Evolutionary conservation across 1,284 basidiomycete species (phyloP), one percentile per base, ranked within the genome.

Genomic region (Heterobasidion annosum): DNA sequence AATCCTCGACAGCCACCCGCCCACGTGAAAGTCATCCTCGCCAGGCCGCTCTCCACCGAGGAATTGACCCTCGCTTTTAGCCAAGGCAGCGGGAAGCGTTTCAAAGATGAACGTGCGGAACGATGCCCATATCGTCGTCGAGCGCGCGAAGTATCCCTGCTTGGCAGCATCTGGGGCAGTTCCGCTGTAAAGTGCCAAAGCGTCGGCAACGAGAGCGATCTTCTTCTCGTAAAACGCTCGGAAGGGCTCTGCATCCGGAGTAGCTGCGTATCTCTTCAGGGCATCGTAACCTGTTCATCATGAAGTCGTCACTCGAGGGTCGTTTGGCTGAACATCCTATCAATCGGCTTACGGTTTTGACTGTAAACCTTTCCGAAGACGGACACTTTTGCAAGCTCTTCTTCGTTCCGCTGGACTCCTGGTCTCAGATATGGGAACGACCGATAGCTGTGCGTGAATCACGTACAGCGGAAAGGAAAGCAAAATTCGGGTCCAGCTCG

Each of bases 401-500:
- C 71, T 40, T 82, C 77, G 59, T 76, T 69, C 54, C 76, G 70
- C 75, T 80, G 59, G 40, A 13, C 40, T 43, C 16, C 16, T 43
- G 16, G 4, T 16, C 16, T 53, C 48, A 18, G 34, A 19, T 9
- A 18, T 34, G 12, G 49, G 5, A 49, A 57, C 40, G 15, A 48
- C 15, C 2, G 25, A 25, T 25, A 25, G 25, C 34, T 16, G 35
- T 7, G 1, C 1, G 12, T 34, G 16, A 45, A 44, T 15, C 44
- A 62, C 76, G 63, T 59, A 82, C 75, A 42, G 74, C 69, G 32
- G 79, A 66, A 9, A 81, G 63, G 32, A 74, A 52, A 9, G 72
- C 68, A 57, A 79, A 76, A 70, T 86, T 86, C 54, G 83, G 81
- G 64, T 85, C 82, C 59, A 78, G 71, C 47, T 69, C 68, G 34